Base-by-base conservation (phyloP, 2,329 filamentous ascomycete genomes). In the Neocucurbitaria cava region DNA sequence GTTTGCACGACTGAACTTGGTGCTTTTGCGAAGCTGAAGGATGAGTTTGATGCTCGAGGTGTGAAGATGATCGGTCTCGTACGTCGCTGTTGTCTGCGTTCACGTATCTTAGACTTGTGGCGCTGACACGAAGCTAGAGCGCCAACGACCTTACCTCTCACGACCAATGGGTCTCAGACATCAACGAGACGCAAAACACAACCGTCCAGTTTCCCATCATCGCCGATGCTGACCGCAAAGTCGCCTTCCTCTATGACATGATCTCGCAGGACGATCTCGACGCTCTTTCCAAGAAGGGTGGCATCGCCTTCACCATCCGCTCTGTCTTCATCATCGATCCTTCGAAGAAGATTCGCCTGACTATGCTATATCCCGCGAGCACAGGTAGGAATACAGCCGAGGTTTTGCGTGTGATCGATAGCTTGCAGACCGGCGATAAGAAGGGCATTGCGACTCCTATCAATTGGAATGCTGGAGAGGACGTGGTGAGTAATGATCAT, bases 1-100 rank as follows among this genome's bases (percentile, higher is more conserved):
- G 93, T 96, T 56, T 97, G 93, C 85, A 97, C 93, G 62, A 97
- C 92, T 49, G 93, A 97, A 82, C 89, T 97, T 59, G 93, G 92
- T 60, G 92, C 92, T 56, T 96, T 97, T 71, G 90, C 92, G 67
- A 95, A 93, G 80, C 84, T 96, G 61, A 88, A 92, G 81, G 86
- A 87, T 69, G 92, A 96, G 78, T 96, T 97, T 79, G 85, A 87
- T 71, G 91, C 90, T 83, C 88, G 92, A 61, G 87, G 87, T 62
- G 91, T 94, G 70, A 96, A 96, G 86, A 87, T 96, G 80, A 94
- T 96, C 70, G 93, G 93, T 44, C 84, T 97, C 65, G 81, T 83
- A 68, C 41, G 76, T 69, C 11, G 2, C 26, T 18, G 39, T n/a
- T 30, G 21, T 30, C 5, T 9, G 3, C 30, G 13, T 36, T 30